Base-by-base conservation (phyloP, 306 rosid species). In the Cicer pinnatifidum region DNA sequence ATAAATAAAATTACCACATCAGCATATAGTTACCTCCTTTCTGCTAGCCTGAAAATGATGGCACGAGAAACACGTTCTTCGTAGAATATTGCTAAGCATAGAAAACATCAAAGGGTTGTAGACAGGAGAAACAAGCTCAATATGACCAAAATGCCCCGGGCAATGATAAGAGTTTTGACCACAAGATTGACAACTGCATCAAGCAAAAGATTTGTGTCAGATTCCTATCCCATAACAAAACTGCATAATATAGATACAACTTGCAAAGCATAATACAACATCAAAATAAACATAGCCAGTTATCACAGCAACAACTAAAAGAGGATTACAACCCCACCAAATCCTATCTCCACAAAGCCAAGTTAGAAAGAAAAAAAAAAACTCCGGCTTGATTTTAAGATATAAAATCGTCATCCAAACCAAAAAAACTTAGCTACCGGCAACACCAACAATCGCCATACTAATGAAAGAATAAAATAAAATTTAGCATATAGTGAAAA, bases 131-230 rank as follows among this genome's bases (percentile, higher is more conserved):
- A 87, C 84, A 1, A 94, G 90, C 19, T 91, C 98, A 66, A 94
- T 83, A 74, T 86, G 96, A 60, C 98, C 98, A 72, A 82, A 94
- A 86, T 94, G 98, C 60, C 98, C 98, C 0, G 87, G 88, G 68
- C 98, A 91, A 39, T 46, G 56, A 57, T 51, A 71, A 53, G 85
- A 59, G 19, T 70, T 68, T 77, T 89, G 90, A 19, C 88, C 92
- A 76, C 97, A 91, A 9, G 92, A 69, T 76, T 68, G 80, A 72
- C 98, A 94, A 71, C 98, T 94, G 88, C 95, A 85, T 67, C 64
- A 13, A 84, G 6, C 60, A 56, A 57, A 69, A 77, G 51, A 64
- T 28, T 3, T 28, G 35, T 28, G 35, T 28, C 35, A 28, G 5
- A 28, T 28, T 28, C 35, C 5, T 3, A 28, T 28, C 4, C 4